Percentiles rank a stretch among this genome's conserved stretches.
These are phyloP conservation scores for Setaria italica DNA, from an alignment of 202 grass and related monocot species.

Conservation along the genomic window DNA sequence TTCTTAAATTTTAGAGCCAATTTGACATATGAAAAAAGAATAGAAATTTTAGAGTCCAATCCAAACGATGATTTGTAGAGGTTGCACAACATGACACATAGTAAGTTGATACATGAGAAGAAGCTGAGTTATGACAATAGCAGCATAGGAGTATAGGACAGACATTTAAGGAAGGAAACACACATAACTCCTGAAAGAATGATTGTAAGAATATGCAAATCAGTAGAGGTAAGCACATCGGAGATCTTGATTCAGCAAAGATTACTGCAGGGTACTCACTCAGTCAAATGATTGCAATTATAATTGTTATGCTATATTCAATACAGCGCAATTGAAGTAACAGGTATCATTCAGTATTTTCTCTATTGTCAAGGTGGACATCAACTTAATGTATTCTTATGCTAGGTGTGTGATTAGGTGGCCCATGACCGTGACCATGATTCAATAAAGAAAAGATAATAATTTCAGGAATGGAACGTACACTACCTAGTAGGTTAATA, in stretches of 20 bases:
- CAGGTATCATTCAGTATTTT: slow-evolving; percentile 3
- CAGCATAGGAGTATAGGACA: background rate
- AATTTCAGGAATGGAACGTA: background rate
- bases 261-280: slow-evolving; percentile 13
- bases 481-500: background rate
- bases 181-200: background rate
- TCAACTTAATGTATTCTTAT: background rate
- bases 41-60: background rate
- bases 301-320: background rate
- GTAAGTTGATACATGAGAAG: background rate
- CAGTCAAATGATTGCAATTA: background rate
- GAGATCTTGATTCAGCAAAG: background rate
- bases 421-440: background rate
- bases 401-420: background rate
- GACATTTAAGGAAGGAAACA: slow-evolving; percentile 1
- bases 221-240: background rate
- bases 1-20: slow-evolving; percentile 4
- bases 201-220: background rate
- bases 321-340: slow-evolving; percentile 20
- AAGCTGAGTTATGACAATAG: background rate
- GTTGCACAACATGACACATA: background rate
- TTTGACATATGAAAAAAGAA: background rate
- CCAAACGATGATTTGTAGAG: background rate
- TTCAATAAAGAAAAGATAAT: background rate
- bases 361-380: slow-evolving; percentile 4